These are phyloP conservation scores for Panaeolus cyanescens DNA, from an alignment of 768 basidiomycete genomes.

Conservation along the genomic window DNA sequence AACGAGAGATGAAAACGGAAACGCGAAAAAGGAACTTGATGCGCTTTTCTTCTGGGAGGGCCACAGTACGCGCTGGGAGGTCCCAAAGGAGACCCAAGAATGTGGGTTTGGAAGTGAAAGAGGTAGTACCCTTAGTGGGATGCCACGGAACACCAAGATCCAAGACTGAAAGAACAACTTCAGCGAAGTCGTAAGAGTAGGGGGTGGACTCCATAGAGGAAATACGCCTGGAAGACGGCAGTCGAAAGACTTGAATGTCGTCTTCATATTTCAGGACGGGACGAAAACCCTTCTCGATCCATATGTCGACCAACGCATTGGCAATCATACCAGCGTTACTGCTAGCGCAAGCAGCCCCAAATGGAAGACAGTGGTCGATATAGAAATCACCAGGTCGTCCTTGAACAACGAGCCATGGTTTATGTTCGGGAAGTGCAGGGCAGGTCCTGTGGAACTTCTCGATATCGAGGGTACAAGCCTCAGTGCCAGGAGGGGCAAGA, in stretches of 20 bases:
- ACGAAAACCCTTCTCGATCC: slow-evolving; percentile 14
- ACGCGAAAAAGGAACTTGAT: slow-evolving; percentile 25
- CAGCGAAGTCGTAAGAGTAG: slow-evolving; percentile 21
- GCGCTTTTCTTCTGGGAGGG: slow-evolving; percentile 29
- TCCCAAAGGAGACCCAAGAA: slow-evolving; percentile 39
- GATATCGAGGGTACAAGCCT: slow-evolving; percentile 32
- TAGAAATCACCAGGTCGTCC: no score
- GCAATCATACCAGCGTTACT: slow-evolving; percentile 32
- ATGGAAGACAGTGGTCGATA: no score
- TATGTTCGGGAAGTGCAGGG: slow-evolving; percentile 32
- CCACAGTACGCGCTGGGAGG: slow-evolving; percentile 21
- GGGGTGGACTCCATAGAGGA: not conserved
- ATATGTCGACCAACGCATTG: slow-evolving; percentile 28
- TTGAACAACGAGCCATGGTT: slow-evolving; percentile 31
- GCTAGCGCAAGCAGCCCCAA: slow-evolving; percentile 27
- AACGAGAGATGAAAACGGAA: slow-evolving; percentile 11
- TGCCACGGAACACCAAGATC: slow-evolving; percentile 30
- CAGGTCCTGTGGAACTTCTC: slow-evolving; percentile 36
- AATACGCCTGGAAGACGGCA: slow-evolving; percentile 1
- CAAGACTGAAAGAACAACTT: slow-evolving; percentile 12
- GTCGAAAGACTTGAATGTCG: no score
- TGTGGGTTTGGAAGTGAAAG: slow-evolving; percentile 18
- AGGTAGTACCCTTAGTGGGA: slow-evolving; percentile 21
- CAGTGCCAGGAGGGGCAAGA: slow-evolving; percentile 26
- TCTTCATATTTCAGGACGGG: slow-evolving; percentile 8